These are phyloP conservation scores for Jimgerdemannia lactiflua DNA, from an alignment of 192 early-diverging fungal species.

Conservation along the genomic window DNA sequence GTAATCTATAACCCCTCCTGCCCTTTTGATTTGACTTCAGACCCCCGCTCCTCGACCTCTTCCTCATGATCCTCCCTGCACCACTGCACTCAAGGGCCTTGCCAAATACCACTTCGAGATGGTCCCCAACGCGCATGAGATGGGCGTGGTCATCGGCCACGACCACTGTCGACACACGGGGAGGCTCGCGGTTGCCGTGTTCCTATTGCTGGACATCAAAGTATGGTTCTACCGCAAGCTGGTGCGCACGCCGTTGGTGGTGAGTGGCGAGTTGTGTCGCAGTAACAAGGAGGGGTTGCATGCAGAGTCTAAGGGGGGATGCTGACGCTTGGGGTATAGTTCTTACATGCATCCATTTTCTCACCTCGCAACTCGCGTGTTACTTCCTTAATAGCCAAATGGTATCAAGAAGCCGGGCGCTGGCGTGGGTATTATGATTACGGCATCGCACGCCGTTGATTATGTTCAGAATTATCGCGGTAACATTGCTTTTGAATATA, in stretches of 20 bases:
- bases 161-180: conserved; percentile 91
- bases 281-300: neutral
- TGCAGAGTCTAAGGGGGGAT: neutral
- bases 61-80: neutral
- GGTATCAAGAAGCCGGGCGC: conserved; percentile 70
- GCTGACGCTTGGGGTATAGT: neutral
- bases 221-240: conserved; percentile 74
- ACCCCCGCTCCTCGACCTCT: neutral
- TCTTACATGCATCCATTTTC: neutral
- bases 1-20: conserved; percentile 23
- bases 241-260: conserved; percentile 84
- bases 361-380: too few relatives aligned
- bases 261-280: conserved; percentile 4
- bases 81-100: conserved; percentile 53
- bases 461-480: too few relatives aligned
- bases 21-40: neutral
- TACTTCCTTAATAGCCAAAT: conserved; percentile 63
- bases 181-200: conserved; percentile 76
- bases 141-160: conserved; percentile 88
- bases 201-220: conserved; percentile 71
- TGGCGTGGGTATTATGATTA: conserved; percentile 92
- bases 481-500: too few relatives aligned
- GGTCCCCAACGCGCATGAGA: conserved; percentile 52
- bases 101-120: conserved; percentile 60
- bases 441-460: conserved; percentile 72